Base-by-base conservation (phyloP, 2,329 filamentous ascomycete species). In the Nemania abortiva region DNA sequence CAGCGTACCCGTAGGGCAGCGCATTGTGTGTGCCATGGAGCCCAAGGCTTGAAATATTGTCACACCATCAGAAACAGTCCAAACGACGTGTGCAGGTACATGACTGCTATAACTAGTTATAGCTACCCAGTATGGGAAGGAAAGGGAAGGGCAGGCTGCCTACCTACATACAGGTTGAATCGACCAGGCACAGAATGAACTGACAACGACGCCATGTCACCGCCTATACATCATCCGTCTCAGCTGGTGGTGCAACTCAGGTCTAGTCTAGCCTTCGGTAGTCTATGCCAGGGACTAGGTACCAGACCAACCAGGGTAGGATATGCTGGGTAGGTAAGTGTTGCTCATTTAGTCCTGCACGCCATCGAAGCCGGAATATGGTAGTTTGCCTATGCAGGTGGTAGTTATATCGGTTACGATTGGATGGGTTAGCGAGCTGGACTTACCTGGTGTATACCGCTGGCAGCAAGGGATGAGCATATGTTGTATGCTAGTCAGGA, bases 201-300 rank as follows among this genome's bases (percentile, higher is more conserved):
- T 62, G 58, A 64, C 57, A 42, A 45, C 65, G 58, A 34, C 65
- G 65, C 68, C 65, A 70, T 59, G 53, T 59, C 49, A 63, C 65
- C 37, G 39, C 39, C 53, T 34, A 53, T 52, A 65, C 65, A 68
- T 62, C 57, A 50, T 24, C 39, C 66, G 67, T 71, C 69, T 71
- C 67, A 71, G 69, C 69, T 66, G 27, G 63, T 39, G 63, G 63
- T 71, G 69, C 57, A 50, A 69, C 66, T n/a, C n/a, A n/a, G n/a
- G n/a, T 24, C 27, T 13, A 52, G 64, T 20, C 62, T 47, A 61
- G 52, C 47, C 37, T 39, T 29, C 34, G 18, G 42, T n/a, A 34
- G 31, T 9, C 31, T 34, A 34, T 34, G 9, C 31, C 9, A 34
- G 31, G 31, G 4, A 34, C n/a, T 27, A 34, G 57, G n/a, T 34